These are phyloP conservation scores for Phytophthora uliginosa DNA, from an alignment of 352 stramenopile species.

Conservation along the genomic window DNA sequence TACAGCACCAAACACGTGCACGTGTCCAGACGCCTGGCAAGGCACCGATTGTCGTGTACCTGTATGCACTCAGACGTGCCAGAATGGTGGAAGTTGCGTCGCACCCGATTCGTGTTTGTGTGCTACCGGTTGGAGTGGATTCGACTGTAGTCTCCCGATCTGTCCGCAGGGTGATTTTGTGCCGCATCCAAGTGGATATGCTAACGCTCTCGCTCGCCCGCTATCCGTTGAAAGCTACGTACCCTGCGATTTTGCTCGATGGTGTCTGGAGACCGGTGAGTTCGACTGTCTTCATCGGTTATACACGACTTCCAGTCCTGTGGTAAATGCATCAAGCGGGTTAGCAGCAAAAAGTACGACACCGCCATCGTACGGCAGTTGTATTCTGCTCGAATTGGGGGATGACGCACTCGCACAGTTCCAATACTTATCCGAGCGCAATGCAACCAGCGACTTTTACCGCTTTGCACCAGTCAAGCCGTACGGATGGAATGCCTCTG, in stretches of 20 bases:
- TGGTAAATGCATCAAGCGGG: slow-evolving; percentile 53
- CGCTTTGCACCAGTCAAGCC: slow-evolving; percentile 86
- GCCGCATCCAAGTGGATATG: slow-evolving; percentile 74
- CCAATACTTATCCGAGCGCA: slow-evolving; percentile 89
- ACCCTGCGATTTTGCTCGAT: slow-evolving; percentile 91
- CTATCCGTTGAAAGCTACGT: slow-evolving; percentile 82
- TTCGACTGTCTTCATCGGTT: slow-evolving; percentile 93
- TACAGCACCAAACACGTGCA: slow-evolving; percentile 92
- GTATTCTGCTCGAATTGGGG: slow-evolving; percentile 89
- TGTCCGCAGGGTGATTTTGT: slow-evolving; percentile 96
- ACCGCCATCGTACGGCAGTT: slow-evolving; percentile 21
- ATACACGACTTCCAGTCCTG: slow-evolving; percentile 42
- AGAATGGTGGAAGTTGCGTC: slow-evolving; percentile 93
- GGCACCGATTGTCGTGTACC: slow-evolving; percentile 94
- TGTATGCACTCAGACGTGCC: slow-evolving; percentile 90
- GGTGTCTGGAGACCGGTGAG: slow-evolving; percentile 93
- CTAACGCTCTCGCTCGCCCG: slow-evolving; percentile 68
- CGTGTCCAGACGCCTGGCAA: slow-evolving; percentile 90
- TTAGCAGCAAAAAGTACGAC: slow-evolving; percentile 24
- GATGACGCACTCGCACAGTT: slow-evolving; percentile 86
- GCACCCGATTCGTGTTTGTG: slow-evolving; percentile 96
- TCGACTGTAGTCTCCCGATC: slow-evolving; percentile 94
- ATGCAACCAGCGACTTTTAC: slow-evolving; percentile 77
- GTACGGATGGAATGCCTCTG: slow-evolving; percentile 86
- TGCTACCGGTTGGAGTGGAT: slow-evolving; percentile 92